phyloP scores from a whole-genome alignment of 2,329 filamentous ascomycete genomes.

The Aspergillus luchuensis region DNA sequence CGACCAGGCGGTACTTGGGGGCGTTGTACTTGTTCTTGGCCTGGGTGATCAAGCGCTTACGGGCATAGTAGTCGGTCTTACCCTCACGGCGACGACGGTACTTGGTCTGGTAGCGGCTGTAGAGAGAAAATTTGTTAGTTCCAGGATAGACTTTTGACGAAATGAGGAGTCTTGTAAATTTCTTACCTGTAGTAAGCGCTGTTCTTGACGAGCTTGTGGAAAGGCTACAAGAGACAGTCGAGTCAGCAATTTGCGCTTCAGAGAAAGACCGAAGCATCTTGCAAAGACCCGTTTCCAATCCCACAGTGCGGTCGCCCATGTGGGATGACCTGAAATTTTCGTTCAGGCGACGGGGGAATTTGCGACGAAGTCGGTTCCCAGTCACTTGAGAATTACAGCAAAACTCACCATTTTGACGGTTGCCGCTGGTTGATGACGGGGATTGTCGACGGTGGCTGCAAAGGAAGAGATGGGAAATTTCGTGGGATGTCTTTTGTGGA shows the following conservation, averaged over 20 bases:
- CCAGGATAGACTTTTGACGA: background rate
- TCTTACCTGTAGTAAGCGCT: constrained; percentile 97
- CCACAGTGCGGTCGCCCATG: constrained; percentile 10
- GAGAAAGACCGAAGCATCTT: constrained; percentile 97
- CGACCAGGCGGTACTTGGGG: constrained; percentile 98
- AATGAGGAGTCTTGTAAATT: background rate
- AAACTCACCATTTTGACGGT: constrained; percentile 51
- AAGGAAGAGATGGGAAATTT: constrained; percentile 33
- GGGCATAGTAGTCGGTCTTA: constrained; percentile 99
- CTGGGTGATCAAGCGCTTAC: constrained; percentile 99
- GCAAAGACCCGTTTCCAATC: constrained; percentile 69
- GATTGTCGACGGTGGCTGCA: constrained; percentile 40
- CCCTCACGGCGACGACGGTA: constrained; percentile 95
- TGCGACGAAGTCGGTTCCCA: constrained; percentile 23
- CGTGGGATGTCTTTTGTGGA: constrained; percentile 44
- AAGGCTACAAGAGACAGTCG: constrained; percentile 69
- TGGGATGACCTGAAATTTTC: background rate
- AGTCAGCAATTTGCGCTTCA: constrained; percentile 99
- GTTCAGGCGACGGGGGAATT: constrained; percentile 6
- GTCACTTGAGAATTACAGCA: constrained; percentile 27
- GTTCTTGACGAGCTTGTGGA: constrained; percentile 96
- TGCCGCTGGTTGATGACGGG: constrained; percentile 37
- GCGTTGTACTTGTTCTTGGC: constrained; percentile 99
- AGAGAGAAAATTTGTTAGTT: constrained; percentile 18
- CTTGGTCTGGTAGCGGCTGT: constrained; percentile 98